Base-by-base conservation (phyloP, 176 grass and related monocot genomes). In the Raddia guianensis region DNA sequence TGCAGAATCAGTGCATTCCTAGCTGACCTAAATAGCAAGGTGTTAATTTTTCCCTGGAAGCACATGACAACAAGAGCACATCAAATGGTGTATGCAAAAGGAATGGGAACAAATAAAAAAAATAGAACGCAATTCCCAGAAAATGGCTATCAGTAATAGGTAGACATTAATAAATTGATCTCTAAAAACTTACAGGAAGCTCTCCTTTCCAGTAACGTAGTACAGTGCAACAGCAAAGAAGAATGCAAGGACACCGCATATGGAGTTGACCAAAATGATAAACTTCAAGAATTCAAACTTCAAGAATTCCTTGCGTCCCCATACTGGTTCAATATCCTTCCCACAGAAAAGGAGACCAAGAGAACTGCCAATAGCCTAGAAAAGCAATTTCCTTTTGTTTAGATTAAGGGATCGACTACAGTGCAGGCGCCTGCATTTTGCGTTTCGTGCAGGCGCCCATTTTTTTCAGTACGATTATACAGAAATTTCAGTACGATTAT, bases 271-370 rank as follows among this genome's bases (percentile, higher is more conserved):
- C 84, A 96, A 85, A 52, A 99, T 88, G 66, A 99, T 93, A 53
- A 99, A n/a, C n/a, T n/a, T n/a, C n/a, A n/a, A n/a, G n/a, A n/a
- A n/a, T n/a, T n/a, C n/a, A n/a, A n/a, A 99, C 78, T 88, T 99
- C 68, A 99, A 69, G 68, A 99, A 95, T 59, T 99, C 97, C 85
- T 90, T 99, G 70, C 93, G 91, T 48, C 97, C 97, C 97, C 93
- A 99, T n/a, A 69, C 87, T 34, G 93, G 93, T 77, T 99, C 93
- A 7, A 99, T 84, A 48, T 93, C 91, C 82, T 96, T 99, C 34
- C 93, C 97, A 40, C 87, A 96, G 65, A 96, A 93, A 69, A 99
- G 92, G 77, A 99, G 93, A 82, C 93, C 97, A 78, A 99, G 73
- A 21, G 91, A 96, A 73, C 90, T 99, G 54, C 93, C 87, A 73